A percentile compares a stretch with the other conserved stretches of the same genome.
These are phyloP conservation scores for Globisporangium heterothallicum DNA, from an alignment of 352 stramenopile genomes.

Conservation along the genomic window DNA sequence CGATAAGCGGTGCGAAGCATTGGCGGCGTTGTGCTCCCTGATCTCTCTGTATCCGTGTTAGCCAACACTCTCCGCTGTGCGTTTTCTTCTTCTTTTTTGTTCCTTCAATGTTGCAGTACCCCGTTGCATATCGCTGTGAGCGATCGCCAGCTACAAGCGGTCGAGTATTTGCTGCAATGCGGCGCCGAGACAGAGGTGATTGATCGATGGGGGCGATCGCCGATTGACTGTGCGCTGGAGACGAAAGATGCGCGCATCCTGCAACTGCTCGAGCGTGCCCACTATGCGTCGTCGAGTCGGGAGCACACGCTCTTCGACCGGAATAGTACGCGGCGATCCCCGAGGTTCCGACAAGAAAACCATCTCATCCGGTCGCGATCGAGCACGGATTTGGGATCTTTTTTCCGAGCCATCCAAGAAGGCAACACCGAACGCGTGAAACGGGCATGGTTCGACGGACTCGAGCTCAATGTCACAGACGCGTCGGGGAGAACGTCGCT, in stretches of 20 bases:
- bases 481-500: slow-evolving; percentile 50
- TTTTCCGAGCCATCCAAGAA: slow-evolving; percentile 52
- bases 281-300: slow-evolving; percentile 16
- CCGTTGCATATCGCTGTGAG: slow-evolving; percentile 74
- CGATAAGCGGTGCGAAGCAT: slow-evolving; percentile 51
- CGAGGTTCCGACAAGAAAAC: slow-evolving; percentile 5
- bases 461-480: slow-evolving; percentile 60
- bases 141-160: slow-evolving; percentile 47
- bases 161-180: slow-evolving; percentile 55
- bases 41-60: no score
- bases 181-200: slow-evolving; percentile 45
- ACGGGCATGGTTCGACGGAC: slow-evolving; percentile 56
- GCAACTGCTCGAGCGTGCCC: slow-evolving; percentile 34
- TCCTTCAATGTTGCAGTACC: slow-evolving; percentile 27
- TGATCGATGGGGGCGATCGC: slow-evolving; percentile 67
- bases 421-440: slow-evolving; percentile 78
- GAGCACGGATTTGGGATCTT: slow-evolving; percentile 33
- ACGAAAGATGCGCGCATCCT: slow-evolving; percentile 41
- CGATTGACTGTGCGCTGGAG: slow-evolving; percentile 64
- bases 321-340: neutral
- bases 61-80: no score
- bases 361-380: slow-evolving; percentile 23
- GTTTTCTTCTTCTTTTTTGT: neutral
- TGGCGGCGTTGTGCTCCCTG: neutral
- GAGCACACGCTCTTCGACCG: slow-evolving; percentile 19